Conservation (phyloP, 495 filamentous ascomycete genomes). For the Trypethelium eluteriae region DNA sequence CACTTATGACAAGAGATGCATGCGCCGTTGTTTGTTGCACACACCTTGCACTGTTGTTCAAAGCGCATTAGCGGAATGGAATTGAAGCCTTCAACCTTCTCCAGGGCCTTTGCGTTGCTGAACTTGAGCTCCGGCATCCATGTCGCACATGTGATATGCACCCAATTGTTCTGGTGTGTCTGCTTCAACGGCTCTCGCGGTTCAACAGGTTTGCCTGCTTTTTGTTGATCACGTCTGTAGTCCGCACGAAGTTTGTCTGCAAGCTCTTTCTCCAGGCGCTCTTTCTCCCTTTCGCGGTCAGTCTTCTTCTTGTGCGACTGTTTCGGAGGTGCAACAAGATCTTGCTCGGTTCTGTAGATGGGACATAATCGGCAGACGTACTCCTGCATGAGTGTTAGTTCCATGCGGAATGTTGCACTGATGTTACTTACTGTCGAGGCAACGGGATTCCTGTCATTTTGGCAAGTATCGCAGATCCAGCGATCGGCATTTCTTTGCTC, state of each 20-base stretch:
- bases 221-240: constrained; percentile 75
- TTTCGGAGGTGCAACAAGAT: constrained; percentile 78
- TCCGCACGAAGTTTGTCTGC: constrained; percentile 63
- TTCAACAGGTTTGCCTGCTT: constrained; percentile 67
- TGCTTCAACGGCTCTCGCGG: constrained; percentile 89
- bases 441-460: constrained; percentile 79
- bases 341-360: constrained; percentile 63
- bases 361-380: constrained; percentile 93
- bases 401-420: background rate
- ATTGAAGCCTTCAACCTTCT: constrained; percentile 79
- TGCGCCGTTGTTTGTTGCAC: constrained; percentile 64
- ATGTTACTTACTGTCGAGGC: constrained; percentile 63
- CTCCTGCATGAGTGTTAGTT: constrained; percentile 44
- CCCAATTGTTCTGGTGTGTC: constrained; percentile 93
- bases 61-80: constrained; percentile 61
- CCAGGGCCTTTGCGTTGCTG: constrained; percentile 68
- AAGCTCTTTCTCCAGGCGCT: constrained; percentile 73
- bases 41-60: constrained; percentile 75
- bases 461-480: constrained; percentile 94
- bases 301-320: constrained; percentile 86
- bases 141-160: constrained; percentile 88
- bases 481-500: constrained; percentile 60
- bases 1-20: constrained; percentile 80
- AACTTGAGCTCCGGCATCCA: constrained; percentile 91
- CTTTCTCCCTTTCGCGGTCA: constrained; percentile 83